phyloP scores from a whole-genome alignment of 768 basidiomycete genomes.

The Galerina marginata region DNA sequence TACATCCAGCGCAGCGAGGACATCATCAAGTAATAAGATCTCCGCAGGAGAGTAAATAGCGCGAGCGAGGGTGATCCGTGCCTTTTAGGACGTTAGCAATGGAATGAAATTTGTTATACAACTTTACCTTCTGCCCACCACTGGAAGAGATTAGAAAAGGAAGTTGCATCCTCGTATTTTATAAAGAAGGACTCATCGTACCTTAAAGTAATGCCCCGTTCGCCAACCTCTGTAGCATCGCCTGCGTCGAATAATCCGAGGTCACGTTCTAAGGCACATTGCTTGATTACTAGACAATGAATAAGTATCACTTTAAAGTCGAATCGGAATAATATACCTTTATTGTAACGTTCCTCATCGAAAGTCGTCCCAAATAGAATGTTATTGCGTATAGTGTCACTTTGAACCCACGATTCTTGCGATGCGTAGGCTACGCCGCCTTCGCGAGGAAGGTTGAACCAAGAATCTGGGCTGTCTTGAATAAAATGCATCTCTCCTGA shows the following conservation, averaged over 20 bases:
- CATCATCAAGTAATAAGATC: conserved; percentile 5
- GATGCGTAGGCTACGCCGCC: conserved; percentile 14
- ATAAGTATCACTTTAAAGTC: too few relatives aligned
- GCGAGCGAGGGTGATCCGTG: conserved; percentile 5
- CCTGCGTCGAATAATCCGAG: conserved; percentile 1
- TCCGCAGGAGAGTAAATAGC: conserved; percentile 7
- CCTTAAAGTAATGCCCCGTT: conserved; percentile 7
- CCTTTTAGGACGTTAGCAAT: not conserved
- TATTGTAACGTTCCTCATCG: conserved; percentile 12
- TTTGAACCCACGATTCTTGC: conserved; percentile 14
- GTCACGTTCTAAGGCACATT: conserved; percentile 8
- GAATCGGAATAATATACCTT: not conserved
- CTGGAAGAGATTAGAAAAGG: not conserved
- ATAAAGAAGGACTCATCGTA: not conserved
- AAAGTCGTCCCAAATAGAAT: conserved; percentile 7
- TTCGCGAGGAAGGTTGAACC: conserved; percentile 14
- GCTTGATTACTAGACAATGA: not conserved
- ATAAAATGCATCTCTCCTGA: conserved; percentile 15
- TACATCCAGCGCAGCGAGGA: conserved; percentile 4
- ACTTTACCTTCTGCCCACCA: conserved; percentile 7
- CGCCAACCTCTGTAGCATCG: conserved; percentile 10
- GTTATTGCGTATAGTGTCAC: conserved; percentile 10
- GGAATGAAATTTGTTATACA: too few relatives aligned
- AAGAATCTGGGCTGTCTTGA: not conserved
- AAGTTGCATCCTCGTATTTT: not conserved